Evolutionary conservation across 2,329 filamentous ascomycete genomes (phyloP), one percentile per base, ranked within the genome.

Genomic region (Xylariomycetidae sp.): DNA sequence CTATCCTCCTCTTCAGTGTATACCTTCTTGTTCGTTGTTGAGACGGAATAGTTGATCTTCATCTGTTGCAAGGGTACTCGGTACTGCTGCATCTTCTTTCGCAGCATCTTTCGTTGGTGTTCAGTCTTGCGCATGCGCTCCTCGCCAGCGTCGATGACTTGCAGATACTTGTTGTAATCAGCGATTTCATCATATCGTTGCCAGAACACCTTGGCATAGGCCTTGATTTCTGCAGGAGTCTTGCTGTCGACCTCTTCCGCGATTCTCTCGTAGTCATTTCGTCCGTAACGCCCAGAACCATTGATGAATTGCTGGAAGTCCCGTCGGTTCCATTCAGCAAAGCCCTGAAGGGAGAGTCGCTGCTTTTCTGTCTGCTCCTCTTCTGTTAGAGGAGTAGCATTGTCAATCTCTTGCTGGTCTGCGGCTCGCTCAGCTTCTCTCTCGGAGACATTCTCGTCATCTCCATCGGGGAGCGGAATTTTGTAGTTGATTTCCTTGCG

Each of bases 291-390:
- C 39, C 88, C 90, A 20, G 88, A 94, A 14, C 88, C 89, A 52
- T 97, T 96, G 63, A 98, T 74, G 58, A 98, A 98, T 49, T 97
- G 92, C 57, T 97, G 90, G 66, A 97, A 98, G 60, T 98, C 94
- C 49, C 94, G 82, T 51, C 88, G 84, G 64, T 95, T 97, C 92
- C 94, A 98, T 20, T 92, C 82, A 3, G 80, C 82, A 50, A 98
- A 98, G 7, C 94, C 92, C 57, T 92, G 77, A 34, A 81, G 73
- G 2, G 88, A 86, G 35, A 98, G 73, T 20, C 71, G 70, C 42
- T 87, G 78, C 63, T 98, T 98, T 61, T 94, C 85, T 22, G 82
- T 82, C 48, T 85, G 80, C 59, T 98, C 92, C 41, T 88, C 86
- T 51, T 96, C 88, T 0, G 85, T 95, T 47, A 98, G 65, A 0